Base-by-base conservation (phyloP, 768 basidiomycete species). In the Boletus tomentosulus region DNA sequence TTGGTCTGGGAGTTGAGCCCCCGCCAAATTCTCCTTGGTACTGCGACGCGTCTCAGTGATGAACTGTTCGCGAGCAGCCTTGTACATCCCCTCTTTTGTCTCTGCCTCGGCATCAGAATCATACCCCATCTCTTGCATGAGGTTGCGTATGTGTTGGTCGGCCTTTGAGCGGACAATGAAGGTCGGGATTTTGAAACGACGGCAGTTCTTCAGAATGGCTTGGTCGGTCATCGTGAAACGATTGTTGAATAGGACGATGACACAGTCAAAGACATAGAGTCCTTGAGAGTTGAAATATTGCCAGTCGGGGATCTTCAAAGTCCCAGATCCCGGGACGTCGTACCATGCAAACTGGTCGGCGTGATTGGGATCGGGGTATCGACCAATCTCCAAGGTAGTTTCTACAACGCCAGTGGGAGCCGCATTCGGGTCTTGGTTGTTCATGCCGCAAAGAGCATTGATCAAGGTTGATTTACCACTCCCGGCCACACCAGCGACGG, bases 261-360 rank as follows among this genome's bases (percentile, higher is more conserved):
- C 57, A 25, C 63, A 66, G 44, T 74, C 71, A 50, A 74, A 74
- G 51, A 71, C 61, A 47, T 65, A 74, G 31, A 74, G 63, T 11
- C 73, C 73, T 44, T 73, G 69, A 11, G 67, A 62, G 33, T 72
- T 72, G 55, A 74, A 74, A 54, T 74, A 74, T 35, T 71, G 64
- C 70, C 70, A 74, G 48, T 70, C 71, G 19, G 69, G 64, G 45
- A 72, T 57, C 37, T 59, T 64, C n/a, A 68, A 51, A 2, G 73
- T 74, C 7, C 69, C 71, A 9, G 73, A 72, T 15, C 73, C 73
- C 0, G 73, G 74, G 27, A 74, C 53, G 35, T 74, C 73, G 47
- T 70, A 74, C 73, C 74, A 75, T 19, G 64, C 62, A 41, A 68
- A 62, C 19, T 58, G 63, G 51, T 61, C 54, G 0, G 57, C 43